Conservation (phyloP, 139 green algal genomes). For the Coelastrella sp. region DNA sequence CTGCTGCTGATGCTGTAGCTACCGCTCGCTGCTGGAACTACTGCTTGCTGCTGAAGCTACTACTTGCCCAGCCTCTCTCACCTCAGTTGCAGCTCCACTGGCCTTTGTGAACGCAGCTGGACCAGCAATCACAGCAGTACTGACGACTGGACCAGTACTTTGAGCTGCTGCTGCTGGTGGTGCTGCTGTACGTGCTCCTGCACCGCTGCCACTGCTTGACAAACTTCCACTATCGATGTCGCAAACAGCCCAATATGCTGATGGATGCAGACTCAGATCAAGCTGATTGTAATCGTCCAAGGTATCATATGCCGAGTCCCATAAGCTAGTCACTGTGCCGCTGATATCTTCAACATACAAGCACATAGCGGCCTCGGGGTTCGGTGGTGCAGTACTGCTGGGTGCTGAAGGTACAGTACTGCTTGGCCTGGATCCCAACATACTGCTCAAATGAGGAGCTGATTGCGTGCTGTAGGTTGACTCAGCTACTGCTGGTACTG, state of each 20-base stretch:
- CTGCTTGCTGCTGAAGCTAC: background rate
- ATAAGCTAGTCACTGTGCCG: background rate
- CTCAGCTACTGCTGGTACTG: background rate
- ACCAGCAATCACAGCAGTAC: background rate
- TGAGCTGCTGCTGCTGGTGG: background rate
- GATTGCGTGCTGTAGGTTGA: background rate
- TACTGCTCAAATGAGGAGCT: too few relatives aligned
- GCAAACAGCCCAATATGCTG: background rate
- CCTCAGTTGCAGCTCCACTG: constrained; percentile 8
- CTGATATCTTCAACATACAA: background rate
- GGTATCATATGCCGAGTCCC: background rate
- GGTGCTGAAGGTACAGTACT: background rate
- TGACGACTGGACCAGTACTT: background rate
- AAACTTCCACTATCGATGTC: background rate
- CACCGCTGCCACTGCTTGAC: background rate
- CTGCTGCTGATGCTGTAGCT: background rate
- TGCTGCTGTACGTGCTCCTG: background rate
- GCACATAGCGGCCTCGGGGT: constrained; percentile 10
- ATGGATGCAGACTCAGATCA: background rate
- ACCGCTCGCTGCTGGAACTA: background rate
- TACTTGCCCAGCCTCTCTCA: background rate
- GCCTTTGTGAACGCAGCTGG: constrained; percentile 11
- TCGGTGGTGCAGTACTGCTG: background rate
- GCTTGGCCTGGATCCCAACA: background rate
- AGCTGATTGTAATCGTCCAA: background rate